Evolutionary conservation across 495 filamentous ascomycete species (phyloP).

Genomic region (Collariella sp.): DNA sequence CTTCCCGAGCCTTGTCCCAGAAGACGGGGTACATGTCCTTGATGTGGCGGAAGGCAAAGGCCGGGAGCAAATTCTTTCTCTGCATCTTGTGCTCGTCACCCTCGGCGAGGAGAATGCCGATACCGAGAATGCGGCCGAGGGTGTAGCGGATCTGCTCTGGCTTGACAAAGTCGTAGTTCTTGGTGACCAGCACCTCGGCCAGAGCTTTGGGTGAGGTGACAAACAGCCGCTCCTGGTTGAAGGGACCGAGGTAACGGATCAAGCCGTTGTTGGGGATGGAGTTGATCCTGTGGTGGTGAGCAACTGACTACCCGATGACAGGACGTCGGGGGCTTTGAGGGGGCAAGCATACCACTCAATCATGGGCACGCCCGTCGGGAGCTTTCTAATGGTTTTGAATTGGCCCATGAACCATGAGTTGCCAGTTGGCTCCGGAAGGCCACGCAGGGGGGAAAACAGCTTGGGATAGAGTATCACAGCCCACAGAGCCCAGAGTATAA

Average conservation of each 20-base stretch:
- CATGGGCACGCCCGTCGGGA: constrained; percentile 53
- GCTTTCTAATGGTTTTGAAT: constrained; percentile 43
- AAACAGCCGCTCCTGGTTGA: constrained; percentile 65
- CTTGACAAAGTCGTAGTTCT: constrained; percentile 75
- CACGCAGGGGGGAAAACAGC: constrained; percentile 60
- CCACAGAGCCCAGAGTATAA: constrained; percentile 35
- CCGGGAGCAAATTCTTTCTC: constrained; percentile 71
- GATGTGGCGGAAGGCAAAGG: constrained; percentile 77
- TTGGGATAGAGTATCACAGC: constrained; percentile 57
- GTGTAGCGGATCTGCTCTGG: constrained; percentile 47
- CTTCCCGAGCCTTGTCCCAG: constrained; percentile 57
- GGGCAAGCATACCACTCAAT: constrained; percentile 46
- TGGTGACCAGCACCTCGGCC: constrained; percentile 56
- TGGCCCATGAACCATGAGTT: constrained; percentile 47
- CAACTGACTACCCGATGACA: not conserved
- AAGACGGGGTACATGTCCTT: constrained; percentile 81
- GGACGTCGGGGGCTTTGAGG: not conserved
- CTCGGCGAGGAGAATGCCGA: constrained; percentile 74
- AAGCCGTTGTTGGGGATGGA: constrained; percentile 77
- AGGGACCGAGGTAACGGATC: constrained; percentile 62
- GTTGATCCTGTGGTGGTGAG: constrained; percentile 42
- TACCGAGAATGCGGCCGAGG: constrained; percentile 59
- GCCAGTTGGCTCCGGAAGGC: constrained; percentile 51
- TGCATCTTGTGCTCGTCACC: constrained; percentile 79
- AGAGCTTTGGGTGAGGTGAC: constrained; percentile 57